Conservation (phyloP, 1,139 yeast species). For the Blastobotrys raffinosifermentans region DNA sequence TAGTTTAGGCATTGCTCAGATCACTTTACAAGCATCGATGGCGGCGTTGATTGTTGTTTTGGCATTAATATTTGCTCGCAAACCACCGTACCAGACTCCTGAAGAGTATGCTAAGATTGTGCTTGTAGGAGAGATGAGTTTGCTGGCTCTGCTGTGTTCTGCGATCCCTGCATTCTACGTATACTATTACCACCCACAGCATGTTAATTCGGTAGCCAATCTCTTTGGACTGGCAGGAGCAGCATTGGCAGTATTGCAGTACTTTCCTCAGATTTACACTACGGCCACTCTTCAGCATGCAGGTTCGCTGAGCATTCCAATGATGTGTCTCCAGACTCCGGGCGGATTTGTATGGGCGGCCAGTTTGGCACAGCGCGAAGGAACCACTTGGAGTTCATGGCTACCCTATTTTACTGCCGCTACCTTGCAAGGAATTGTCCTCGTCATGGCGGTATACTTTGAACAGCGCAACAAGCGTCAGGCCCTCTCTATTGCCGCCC, state of each 20-base stretch:
- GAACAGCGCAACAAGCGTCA: constrained; percentile 20
- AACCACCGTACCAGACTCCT: constrained; percentile 19
- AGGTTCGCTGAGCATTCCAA: constrained; percentile 71
- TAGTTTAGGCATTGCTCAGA: constrained; percentile 64
- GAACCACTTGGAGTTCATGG: constrained; percentile 87
- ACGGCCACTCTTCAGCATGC: constrained; percentile 67
- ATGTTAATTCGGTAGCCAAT: constrained; percentile 43
- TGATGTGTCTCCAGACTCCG: constrained; percentile 87
- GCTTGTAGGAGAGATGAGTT: constrained; percentile 20
- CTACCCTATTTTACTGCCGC: constrained; percentile 74
- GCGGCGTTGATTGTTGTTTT: constrained; percentile 49
- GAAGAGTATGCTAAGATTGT: constrained; percentile 22
- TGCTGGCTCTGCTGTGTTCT: constrained; percentile 22
- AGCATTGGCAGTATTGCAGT: constrained; percentile 58
- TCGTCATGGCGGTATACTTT: constrained; percentile 47
- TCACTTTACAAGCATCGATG: constrained; percentile 60
- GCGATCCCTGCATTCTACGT: constrained; percentile 19
- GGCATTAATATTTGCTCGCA: constrained; percentile 12
- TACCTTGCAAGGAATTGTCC: constrained; percentile 50
- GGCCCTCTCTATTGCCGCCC: too few species aligned
- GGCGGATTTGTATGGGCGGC: constrained; percentile 80
- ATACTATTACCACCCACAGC: constrained; percentile 13
- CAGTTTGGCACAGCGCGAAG: constrained; percentile 63
- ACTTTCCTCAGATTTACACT: constrained; percentile 73
- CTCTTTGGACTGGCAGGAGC: constrained; percentile 55